Evolutionary conservation across 2,329 filamentous ascomycete genomes (phyloP), one percentile per base, ranked within the genome.

Genomic region (Colletotrichum graminicola): DNA sequence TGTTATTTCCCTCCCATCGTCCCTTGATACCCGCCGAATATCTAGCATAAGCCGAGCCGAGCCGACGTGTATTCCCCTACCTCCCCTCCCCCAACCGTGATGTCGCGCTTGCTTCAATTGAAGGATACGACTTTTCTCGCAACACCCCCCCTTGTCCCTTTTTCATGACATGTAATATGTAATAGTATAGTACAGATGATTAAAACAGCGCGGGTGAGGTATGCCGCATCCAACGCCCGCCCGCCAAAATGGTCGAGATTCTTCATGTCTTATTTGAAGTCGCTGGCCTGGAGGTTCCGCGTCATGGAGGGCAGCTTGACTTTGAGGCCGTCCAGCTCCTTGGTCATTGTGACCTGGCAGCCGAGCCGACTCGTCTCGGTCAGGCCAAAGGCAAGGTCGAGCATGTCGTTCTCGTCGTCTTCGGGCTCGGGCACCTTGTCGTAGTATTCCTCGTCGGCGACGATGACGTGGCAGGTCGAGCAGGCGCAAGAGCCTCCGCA

Each of bases 401-500:
- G 84, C 93, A 96, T 96, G 81, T 96, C 93, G 82, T 95, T 95
- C 82, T 94, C 92, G 79, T 94, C 92, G 77, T 94, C 92, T 74
- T 92, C 90, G 51, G 92, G 91, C 80, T 94, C 92, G 75, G 90
- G 88, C 85, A 95, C 94, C 82, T 89, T 90, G 75, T 95, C 92
- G 83, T 92, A 95, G 81, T 90, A 88, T 5, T 89, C 88, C 55
- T 93, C 89, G 77, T 92, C 90, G 70, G 89, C 82, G 47, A 97
- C 93, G 73, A 97, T 94, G 67, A 97, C 92, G 83, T 97, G 94
- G 84, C 94, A 97, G 7, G 94, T 97, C 68, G 93, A 96, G 84
- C 94, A 97, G 66, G 94, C 94, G 82, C 94, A 97, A 43, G 93
- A 96, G 29, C 94, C 96, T 75, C 96, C 96, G 79, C 96, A 99